Base-by-base conservation (phyloP, 2,329 filamentous ascomycete species). In the Neofusicoccum sp. region DNA sequence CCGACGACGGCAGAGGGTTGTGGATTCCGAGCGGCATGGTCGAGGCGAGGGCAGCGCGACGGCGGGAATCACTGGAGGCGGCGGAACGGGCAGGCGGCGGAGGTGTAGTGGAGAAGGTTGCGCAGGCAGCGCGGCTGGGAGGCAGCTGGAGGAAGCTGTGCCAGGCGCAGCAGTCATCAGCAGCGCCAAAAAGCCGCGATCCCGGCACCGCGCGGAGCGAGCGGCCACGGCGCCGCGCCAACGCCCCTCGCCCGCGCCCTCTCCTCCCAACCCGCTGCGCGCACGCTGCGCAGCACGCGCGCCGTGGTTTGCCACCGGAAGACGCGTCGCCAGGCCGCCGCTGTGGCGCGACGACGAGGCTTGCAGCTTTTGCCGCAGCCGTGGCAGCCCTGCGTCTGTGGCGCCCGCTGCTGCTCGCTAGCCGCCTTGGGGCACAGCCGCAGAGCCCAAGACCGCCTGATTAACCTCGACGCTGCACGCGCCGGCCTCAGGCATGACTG, bases 1-100 rank as follows among this genome's bases (percentile, higher is more conserved):
- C 79, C 36, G 78, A 81, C 64, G 79, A 78, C 63, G 80, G 80
- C 70, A 83, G 73, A 64, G 80, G 80, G 68, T 82, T 83, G 68
- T 83, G 82, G 70, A 83, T 75, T 65, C 79, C 77, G 61, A 79
- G 59, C 45, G 59, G 59, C 59, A 61, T 61, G 49, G 24, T 49
- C 7, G n/a, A n/a, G 20, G 38, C 20, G n/a, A 49, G 41, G 33
- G 59, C 40, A 40, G 41, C 26, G 33, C 26, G 41, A 41, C 34
- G 34, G 43, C 57, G 57, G 43, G 57, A 40, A 59, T 56, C 51
- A 43, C 38, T 56, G 38, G 30, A 30, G 47, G 31, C 6, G 20
- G n/a, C 16, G 34, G 20, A 7, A 28, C 24, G 54, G 6, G 20
- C 11, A 31, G 14, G 44, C 3, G 7, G 41, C 7, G 34, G 45